A percentile compares a stretch with the other conserved stretches of the same genome.
phyloP scores from a whole-genome alignment of 805 yeast genomes.

The Vanderwaltozyma polyspora region DNA sequence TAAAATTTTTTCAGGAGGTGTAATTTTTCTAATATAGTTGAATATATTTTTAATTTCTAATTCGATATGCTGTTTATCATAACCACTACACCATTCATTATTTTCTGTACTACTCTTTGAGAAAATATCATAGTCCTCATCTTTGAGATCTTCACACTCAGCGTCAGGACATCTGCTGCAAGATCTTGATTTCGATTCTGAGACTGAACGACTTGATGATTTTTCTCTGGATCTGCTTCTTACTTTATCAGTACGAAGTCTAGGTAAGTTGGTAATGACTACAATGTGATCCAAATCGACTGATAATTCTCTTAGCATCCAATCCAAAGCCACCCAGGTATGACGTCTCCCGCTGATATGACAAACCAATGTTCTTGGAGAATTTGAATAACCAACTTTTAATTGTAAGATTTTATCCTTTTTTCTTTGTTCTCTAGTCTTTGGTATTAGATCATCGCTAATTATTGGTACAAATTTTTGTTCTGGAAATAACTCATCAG shows the following conservation, averaged over 20 bases:
- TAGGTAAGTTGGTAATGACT: constrained; percentile 37
- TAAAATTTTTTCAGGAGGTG: constrained; percentile 9
- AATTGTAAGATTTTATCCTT: constrained; percentile 14
- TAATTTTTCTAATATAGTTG: constrained; percentile 12
- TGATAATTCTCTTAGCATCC: constrained; percentile 43
- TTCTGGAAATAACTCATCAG: constrained; percentile 1
- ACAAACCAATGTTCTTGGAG: constrained; percentile 43
- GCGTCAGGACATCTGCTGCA: background rate
- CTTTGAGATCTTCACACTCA: background rate
- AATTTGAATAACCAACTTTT: constrained; percentile 19
- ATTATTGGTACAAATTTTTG: constrained; percentile 8
- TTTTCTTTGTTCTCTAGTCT: constrained; percentile 17
- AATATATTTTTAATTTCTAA: constrained; percentile 15
- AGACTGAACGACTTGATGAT: background rate
- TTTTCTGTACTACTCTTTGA: background rate
- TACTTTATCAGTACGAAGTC: background rate
- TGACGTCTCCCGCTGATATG: constrained; percentile 62
- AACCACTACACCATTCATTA: constrained; percentile 25
- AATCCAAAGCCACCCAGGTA: constrained; percentile 77
- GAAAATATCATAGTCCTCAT: background rate
- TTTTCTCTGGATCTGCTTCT: background rate
- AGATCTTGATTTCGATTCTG: background rate
- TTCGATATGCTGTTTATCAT: constrained; percentile 16
- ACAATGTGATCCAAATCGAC: constrained; percentile 59
- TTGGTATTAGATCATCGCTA: constrained; percentile 18